Evolutionary conservation across 805 yeast species (phyloP), one percentile per base, ranked within the genome.

Genomic region (Kodamaea kakaduensis): DNA sequence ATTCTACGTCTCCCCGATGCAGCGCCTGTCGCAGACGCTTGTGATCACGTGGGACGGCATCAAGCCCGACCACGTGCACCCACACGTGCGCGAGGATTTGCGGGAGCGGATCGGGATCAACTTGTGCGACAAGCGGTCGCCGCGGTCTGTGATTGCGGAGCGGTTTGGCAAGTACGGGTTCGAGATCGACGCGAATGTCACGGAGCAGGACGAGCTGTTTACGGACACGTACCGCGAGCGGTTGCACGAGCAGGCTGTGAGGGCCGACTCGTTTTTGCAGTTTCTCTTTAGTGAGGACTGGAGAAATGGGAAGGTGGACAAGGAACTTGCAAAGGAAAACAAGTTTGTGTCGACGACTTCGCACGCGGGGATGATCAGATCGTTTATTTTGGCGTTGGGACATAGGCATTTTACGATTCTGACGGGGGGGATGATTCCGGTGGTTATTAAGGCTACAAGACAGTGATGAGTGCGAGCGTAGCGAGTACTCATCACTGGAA

Each of bases 341-440:
- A 36, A 48, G 15, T 44, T 59, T 26, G 53, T 77, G 22, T 74
- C 72, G 12, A 59, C 73, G 19, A 74, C 83, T 2, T 73, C 81
- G 14, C 84, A 78, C 47, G 77, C 79, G 2, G 84, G 84, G 2
- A 77, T 77, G 28, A 77, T 77, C 21, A 58, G 73, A 36, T 64
- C 76, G 17, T 54, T 71, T 4, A 56, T 78, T 9, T 65, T 77
- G 24, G 80, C 70, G 1, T 47, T 72, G 34, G 63, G 68, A 3
- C 84, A 79, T 50, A 64, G 83, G 38, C 60, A 65, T n/a, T 72
- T 77, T 47, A 66, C 77, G 16, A 69, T 79, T 29, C 71, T 78
- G 20, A 78, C 84, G 1, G 84, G 84, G 6, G 81, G 81, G n/a
- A 70, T 77, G 67, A 73, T 79, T 9, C 78, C 80, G 3, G 61